Evolutionary conservation across 371 early-diverging fungal species (phyloP), one percentile per base, ranked within the genome.

Genomic region (Syncephalastrum contaminatum): DNA sequence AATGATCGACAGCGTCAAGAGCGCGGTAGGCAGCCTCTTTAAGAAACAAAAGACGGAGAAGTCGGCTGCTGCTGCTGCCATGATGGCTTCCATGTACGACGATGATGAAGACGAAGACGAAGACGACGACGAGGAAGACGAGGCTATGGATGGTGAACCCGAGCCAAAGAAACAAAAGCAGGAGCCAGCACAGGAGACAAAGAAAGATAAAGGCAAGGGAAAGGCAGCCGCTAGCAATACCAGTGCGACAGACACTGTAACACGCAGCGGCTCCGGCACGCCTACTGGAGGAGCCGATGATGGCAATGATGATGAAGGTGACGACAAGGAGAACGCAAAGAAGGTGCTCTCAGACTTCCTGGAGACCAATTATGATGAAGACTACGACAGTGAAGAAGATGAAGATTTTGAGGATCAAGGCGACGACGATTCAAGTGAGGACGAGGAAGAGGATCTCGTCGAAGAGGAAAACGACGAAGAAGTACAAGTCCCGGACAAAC

Each of bases 1-100:
- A 46, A 80, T 88, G 8, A 71, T 88, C 3, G 92, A 90, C 27
- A 74, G 76, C 22, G 88, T 94, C 8, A 86, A 84, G 58, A 76
- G 66, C 18, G 88, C 93, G 5, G 88, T 95, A 7, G 67, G 72
- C 1, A 63, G 59, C 6, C 64, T 77, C 4, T 44, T 82, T 42
- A 82, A 79, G 52, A 59, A 63, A 53, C 68, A 64, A 51, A 66
- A 76, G 51, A 45, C 42, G 43, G 52, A 62, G 56, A 58, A 55
- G 60, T 54, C 57, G 39, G 41, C 48, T 36, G 30, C 24, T 43
- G 55, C 63, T 44, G 51, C 46, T 21, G 30, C 64, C 15, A 56
- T 64, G 20, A 59, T 72, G 8, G 40, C 56, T 1, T 62, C 72
- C 22, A 27, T 74, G 27, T 76, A 73, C 63, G 74, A 77, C 22